These are phyloP conservation scores for Phylloporus arenicola DNA, from an alignment of 768 basidiomycete genomes.

Conservation along the genomic window DNA sequence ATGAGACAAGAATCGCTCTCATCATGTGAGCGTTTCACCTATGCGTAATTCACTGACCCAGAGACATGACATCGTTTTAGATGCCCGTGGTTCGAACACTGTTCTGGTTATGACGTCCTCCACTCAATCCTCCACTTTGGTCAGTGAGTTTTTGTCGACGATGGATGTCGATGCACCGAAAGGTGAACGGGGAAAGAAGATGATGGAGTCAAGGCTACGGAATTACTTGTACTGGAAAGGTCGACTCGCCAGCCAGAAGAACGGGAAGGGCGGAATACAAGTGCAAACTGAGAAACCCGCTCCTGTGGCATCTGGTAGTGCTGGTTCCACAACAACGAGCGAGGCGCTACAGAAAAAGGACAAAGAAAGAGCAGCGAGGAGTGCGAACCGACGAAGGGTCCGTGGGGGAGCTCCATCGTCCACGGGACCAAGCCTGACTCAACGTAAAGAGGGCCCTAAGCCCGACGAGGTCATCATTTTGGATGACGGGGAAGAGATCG, in stretches of 20 bases:
- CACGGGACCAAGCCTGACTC: neutral
- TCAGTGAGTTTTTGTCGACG: constrained; percentile 72
- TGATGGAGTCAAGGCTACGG: constrained; percentile 76
- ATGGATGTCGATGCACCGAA: constrained; percentile 54
- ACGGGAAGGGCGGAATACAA: constrained; percentile 2
- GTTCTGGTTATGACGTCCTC: constrained; percentile 89
- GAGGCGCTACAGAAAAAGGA: constrained; percentile 80
- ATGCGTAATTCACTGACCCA: neutral
- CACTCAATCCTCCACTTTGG: constrained; percentile 60
- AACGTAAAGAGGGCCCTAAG: constrained; percentile 7
- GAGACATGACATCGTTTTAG: constrained; percentile 13
- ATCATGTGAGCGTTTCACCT: constrained; percentile 10
- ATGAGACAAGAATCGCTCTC: constrained; percentile 49
- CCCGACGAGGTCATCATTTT: constrained; percentile 9
- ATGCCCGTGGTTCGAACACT: constrained; percentile 56
- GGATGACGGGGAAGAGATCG: constrained; percentile 38
- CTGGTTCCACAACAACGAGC: constrained; percentile 38
- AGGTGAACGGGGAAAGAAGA: constrained; percentile 59
- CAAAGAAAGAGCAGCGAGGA: constrained; percentile 51
- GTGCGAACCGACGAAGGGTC: constrained; percentile 62
- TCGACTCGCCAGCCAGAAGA: constrained; percentile 30
- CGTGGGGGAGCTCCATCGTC: constrained; percentile 60
- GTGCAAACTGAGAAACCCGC: constrained; percentile 1
- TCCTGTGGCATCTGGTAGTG: constrained; percentile 15
- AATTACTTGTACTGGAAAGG: constrained; percentile 82